Evolutionary conservation across 176 grass and related monocot genomes (phyloP).

Genomic region (Oryza coarctata): DNA sequence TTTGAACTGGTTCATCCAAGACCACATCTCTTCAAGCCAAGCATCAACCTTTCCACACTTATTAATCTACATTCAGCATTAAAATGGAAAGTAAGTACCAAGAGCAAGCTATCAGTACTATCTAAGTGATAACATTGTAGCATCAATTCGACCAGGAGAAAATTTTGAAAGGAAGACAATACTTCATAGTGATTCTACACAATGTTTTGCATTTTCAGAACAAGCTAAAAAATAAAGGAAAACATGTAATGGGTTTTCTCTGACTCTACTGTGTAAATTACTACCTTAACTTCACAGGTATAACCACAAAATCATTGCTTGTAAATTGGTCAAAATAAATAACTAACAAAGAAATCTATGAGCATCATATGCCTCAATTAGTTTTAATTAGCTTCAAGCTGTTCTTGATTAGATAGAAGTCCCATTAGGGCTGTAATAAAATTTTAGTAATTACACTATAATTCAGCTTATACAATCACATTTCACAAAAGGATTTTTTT

Average conservation of each 20-base stretch:
- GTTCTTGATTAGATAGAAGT: not conserved
- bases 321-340: constrained; percentile 27
- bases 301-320: constrained; percentile 2
- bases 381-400: constrained; percentile 18
- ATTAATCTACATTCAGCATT: constrained; percentile 63
- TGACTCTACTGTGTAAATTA: constrained; percentile 22
- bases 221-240: constrained; percentile 10
- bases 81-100: constrained; percentile 42
- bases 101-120: constrained; percentile 21
- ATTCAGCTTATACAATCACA: constrained; percentile 20
- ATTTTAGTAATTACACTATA: constrained; percentile 8
- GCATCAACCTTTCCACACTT: constrained; percentile 63
- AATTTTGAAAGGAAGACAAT: constrained; percentile 12
- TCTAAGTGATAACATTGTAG: constrained; percentile 15
- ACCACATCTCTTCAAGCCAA: constrained; percentile 94
- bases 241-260: constrained; percentile 1
- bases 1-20: constrained; percentile 87
- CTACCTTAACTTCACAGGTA: not conserved
- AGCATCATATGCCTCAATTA: constrained; percentile 10
- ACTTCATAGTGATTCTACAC: constrained; percentile 13
- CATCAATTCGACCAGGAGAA: constrained; percentile 27
- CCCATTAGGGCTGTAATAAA: not conserved
- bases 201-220: constrained; percentile 24
- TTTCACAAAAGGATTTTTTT: constrained; percentile 8
- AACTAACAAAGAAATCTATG: constrained; percentile 7